Base-by-base conservation (phyloP, 129 eudicot genomes). In the Silybum marianum region DNA sequence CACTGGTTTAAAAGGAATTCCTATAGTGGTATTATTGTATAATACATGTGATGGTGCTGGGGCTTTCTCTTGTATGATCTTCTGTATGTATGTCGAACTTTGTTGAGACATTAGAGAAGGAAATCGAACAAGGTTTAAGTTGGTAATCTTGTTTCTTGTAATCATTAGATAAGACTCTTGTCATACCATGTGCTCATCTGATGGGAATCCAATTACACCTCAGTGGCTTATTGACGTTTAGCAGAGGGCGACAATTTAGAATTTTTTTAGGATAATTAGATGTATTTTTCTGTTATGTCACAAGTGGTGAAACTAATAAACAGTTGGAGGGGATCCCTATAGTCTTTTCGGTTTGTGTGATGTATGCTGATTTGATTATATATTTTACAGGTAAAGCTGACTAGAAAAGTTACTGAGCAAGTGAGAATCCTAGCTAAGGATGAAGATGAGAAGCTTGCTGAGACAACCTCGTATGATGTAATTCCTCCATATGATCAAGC, bases 401-500 rank as follows among this genome's bases (percentile, higher is more conserved):
- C 99, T 18, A 95, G 89, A 88, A 95, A 93, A 90, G 95, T 95
- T 40, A 95, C 99, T 0, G 98, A 93, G 83, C 99, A 95, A 95
- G 97, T 95, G 80, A 84, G 90, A 84, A 51, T 82, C 25, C 91
- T 88, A 25, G 99, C 99, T 18, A 92, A 85, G 81, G 98, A 95
- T 83, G 99, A 95, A 82, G 89, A 87, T 70, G 98, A 95, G 81
- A 86, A 89, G 79, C 97, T 95, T 85, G 93, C 90, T 36, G 94
- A 88, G 83, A 82, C 89, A 69, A 85, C 90, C 71, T 87, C 94
- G 7, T 89, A 89, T 77, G 95, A 89, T 81, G 95, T 95, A 69
- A 88, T 93, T 71, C 98, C 91, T 71, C 98, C 99, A 44, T 95
- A 95, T 79, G 99, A 95, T 85, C 99, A 95, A 92, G 99, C 99